These are phyloP conservation scores for Paramecium caudatum DNA, from an alignment of 73 alveolate species.

Conservation along the genomic window DNA sequence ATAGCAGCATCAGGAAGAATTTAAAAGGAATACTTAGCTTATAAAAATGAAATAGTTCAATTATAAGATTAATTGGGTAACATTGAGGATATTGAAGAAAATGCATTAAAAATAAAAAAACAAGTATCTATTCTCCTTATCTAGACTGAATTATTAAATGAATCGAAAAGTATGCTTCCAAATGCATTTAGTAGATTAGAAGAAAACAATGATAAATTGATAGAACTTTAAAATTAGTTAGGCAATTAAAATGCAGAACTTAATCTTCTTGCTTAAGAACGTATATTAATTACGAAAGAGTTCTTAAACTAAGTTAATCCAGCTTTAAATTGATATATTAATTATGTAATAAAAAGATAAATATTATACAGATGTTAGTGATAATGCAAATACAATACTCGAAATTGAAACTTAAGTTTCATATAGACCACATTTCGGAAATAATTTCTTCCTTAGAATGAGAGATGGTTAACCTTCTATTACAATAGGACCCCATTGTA, in stretches of 20 bases:
- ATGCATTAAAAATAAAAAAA: constrained; percentile 1
- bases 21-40: constrained; percentile 35
- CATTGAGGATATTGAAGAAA: constrained; percentile 17
- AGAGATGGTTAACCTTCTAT: constrained; percentile 51
- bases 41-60: constrained; percentile 6
- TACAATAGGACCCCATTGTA: constrained; percentile 67
- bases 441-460: neutral
- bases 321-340: neutral
- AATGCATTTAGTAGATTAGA: neutral
- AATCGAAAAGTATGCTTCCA: neutral
- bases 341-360: neutral
- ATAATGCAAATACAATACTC: neutral
- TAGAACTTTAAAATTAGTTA: neutral
- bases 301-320: neutral
- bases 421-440: constrained; percentile 46
- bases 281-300: neutral
- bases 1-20: constrained; percentile 49
- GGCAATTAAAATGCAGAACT: neutral
- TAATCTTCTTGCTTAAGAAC: neutral
- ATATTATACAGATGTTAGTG: neutral
- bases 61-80: neutral
- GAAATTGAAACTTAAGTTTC: neutral
- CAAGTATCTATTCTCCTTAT: neutral
- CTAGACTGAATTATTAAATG: neutral
- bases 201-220: neutral